Evolutionary conservation across 2,329 filamentous ascomycete genomes (phyloP), one percentile per base, ranked within the genome.

Genomic region (Epichloe bromicola): DNA sequence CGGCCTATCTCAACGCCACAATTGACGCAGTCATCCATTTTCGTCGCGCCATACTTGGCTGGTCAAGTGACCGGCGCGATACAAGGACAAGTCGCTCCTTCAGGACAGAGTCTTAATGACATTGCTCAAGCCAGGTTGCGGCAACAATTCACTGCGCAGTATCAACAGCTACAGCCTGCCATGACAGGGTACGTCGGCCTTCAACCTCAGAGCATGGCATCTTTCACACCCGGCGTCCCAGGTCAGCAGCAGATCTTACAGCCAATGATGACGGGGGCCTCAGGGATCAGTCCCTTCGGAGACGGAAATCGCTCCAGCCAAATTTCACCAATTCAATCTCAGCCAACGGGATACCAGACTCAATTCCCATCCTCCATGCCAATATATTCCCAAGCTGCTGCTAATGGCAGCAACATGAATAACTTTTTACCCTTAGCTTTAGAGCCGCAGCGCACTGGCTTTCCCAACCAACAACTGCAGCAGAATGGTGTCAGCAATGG

Each of bases 1-100:
- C 79, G 93, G 54, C 85, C 93, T 7, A 75, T 93, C 12, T 96
- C 91, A 40, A 91, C 93, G 39, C 91, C 93, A 26, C 86, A 88
- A 64, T 86, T 88, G 50, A 84, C 80, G 47, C 85, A 85, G 62
- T 81, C 82, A 44, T 89, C 77, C 65, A 76, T 74, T 4, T 93
- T 94, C 64, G 78, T 78, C 7, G 79, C 85, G 17, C 81, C 87
- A 47, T 82, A 87, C 15, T 69, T 96, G 58, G 84, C 90, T 63
- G 82, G 88, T 49, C 91, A 96, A 63, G 79, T 90, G 66, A 96
- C 93, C 5, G 89, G 91, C 8, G 74, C 61, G 19, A 52, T 78
- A 50, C 79, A 80, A 61, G 70, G 71, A 11, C 81, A 81, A 56
- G 73, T 87, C 51, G 84, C 86, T 30, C 79, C 84, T 33, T 78